Conservation (phyloP, 1,284 basidiomycete genomes). For the Leccinum solheimii region DNA sequence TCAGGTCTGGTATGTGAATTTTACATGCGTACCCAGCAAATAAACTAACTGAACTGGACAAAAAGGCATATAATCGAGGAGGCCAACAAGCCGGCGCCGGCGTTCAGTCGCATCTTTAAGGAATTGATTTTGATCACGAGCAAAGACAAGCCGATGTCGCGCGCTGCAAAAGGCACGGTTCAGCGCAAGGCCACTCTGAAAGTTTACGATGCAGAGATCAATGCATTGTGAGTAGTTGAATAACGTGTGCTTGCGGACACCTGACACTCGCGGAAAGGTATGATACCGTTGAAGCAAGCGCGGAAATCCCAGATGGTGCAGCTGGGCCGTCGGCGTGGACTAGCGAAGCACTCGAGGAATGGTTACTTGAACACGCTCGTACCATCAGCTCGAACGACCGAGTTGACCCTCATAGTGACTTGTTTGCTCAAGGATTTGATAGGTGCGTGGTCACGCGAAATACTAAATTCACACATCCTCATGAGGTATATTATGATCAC, state of each 20-base stretch:
- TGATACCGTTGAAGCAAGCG: slow-evolving; percentile 28
- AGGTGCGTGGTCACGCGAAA: slow-evolving; percentile 24
- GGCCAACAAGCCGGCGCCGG: slow-evolving; percentile 29
- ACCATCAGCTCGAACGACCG: slow-evolving; percentile 21
- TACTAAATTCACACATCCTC: background rate
- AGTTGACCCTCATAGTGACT: slow-evolving; percentile 23
- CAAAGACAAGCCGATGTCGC: slow-evolving; percentile 9
- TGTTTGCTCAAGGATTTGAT: slow-evolving; percentile 36
- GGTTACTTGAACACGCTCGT: slow-evolving; percentile 29
- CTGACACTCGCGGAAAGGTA: slow-evolving; percentile 22
- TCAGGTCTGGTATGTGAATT: slow-evolving; percentile 37
- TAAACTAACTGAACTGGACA: background rate
- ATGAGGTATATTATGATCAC: background rate
- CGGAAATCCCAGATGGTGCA: slow-evolving; percentile 7
- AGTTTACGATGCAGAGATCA: slow-evolving; percentile 28
- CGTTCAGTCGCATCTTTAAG: slow-evolving; percentile 29
- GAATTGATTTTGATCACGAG: slow-evolving; percentile 12
- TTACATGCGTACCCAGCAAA: background rate
- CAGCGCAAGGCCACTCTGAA: slow-evolving; percentile 23
- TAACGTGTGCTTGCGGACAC: background rate
- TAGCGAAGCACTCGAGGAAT: slow-evolving; percentile 22
- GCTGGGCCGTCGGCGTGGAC: slow-evolving; percentile 23
- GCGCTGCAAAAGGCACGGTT: slow-evolving; percentile 30
- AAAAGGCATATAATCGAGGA: slow-evolving; percentile 29
- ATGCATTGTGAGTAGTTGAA: slow-evolving; percentile 23